A percentile compares a stretch with the other conserved stretches of the same genome.
Conservation (phyloP, 1,284 basidiomycete genomes). For the Flammula alnicola region DNA sequence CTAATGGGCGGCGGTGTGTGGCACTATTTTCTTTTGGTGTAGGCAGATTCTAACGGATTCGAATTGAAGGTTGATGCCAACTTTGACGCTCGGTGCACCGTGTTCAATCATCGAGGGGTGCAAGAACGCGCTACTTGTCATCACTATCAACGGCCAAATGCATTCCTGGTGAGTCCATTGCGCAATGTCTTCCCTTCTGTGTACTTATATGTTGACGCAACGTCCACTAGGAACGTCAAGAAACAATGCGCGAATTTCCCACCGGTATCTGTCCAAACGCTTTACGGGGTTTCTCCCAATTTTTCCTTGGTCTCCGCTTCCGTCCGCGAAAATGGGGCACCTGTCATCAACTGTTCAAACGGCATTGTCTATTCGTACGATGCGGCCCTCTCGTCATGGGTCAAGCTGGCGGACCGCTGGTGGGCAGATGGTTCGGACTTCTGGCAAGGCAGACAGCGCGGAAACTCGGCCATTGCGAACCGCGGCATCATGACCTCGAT, state of each 20-base stretch:
- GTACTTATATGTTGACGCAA: conserved; percentile 3
- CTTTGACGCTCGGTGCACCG: conserved; percentile 73
- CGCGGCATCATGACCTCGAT: conserved; percentile 57
- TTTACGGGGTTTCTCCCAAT: conserved; percentile 61
- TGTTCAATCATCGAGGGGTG: conserved; percentile 71
- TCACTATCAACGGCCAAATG: conserved; percentile 74
- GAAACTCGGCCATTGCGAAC: conserved; percentile 39
- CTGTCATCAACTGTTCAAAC: conserved; percentile 76
- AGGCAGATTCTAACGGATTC: conserved; percentile 15
- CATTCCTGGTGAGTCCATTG: background rate
- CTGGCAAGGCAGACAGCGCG: conserved; percentile 75
- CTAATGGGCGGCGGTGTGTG: conserved; percentile 72
- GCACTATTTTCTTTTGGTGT: conserved; percentile 1
- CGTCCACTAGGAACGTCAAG: conserved; percentile 67
- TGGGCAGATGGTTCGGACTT: conserved; percentile 80
- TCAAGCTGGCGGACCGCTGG: conserved; percentile 78
- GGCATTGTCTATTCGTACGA: conserved; percentile 83
- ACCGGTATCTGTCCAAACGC: conserved; percentile 63
- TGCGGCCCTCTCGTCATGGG: conserved; percentile 64
- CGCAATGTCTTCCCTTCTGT: background rate
- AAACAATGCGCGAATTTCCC: conserved; percentile 65
- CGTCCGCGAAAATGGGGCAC: conserved; percentile 78
- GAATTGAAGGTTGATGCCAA: conserved; percentile 71
- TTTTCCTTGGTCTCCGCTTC: conserved; percentile 57
- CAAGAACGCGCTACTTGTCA: conserved; percentile 66